A percentile compares a stretch with the other conserved stretches of the same genome.
These are phyloP conservation scores for Fusarium incarnatum DNA, from an alignment of 2,329 filamentous ascomycete genomes.

Conservation along the genomic window DNA sequence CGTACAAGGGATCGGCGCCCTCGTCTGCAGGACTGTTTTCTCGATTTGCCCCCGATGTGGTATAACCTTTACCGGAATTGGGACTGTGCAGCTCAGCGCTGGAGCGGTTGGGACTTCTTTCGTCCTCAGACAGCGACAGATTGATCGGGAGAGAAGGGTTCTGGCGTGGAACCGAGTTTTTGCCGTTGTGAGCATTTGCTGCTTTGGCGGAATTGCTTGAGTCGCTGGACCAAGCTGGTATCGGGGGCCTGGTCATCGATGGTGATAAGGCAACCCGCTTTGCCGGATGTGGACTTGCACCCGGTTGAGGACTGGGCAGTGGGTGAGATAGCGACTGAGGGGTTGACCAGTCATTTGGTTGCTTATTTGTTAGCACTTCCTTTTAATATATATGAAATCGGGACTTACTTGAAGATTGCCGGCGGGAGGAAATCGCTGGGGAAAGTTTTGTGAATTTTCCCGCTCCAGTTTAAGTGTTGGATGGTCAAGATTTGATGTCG, in stretches of 20 bases:
- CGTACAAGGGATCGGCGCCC: slow-evolving; percentile 85
- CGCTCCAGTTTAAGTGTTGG: slow-evolving; percentile 51
- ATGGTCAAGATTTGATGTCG: slow-evolving; percentile 49
- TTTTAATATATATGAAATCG: neutral
- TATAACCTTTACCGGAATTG: slow-evolving; percentile 56
- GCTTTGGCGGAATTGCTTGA: slow-evolving; percentile 43
- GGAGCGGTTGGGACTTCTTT: slow-evolving; percentile 66
- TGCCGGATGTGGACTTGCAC: slow-evolving; percentile 58
- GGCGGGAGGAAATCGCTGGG: slow-evolving; percentile 50
- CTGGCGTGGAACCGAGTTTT: slow-evolving; percentile 43
- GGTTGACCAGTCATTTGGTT: slow-evolving; percentile 60
- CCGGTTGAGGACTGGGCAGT: slow-evolving; percentile 47
- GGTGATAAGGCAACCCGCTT: slow-evolving; percentile 67
- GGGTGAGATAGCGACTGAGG: slow-evolving; percentile 52
- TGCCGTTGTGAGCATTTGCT: slow-evolving; percentile 33
- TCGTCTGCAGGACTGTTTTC: slow-evolving; percentile 77
- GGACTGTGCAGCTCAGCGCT: slow-evolving; percentile 65
- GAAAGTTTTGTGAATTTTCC: slow-evolving; percentile 47
- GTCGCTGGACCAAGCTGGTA: slow-evolving; percentile 63
- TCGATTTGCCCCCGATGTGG: slow-evolving; percentile 51
- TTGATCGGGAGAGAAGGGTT: slow-evolving; percentile 58
- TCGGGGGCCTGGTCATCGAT: slow-evolving; percentile 62
- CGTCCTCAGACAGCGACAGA: slow-evolving; percentile 70
- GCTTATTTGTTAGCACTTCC: slow-evolving; percentile 42
- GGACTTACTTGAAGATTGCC: slow-evolving; percentile 52